phyloP scores from a whole-genome alignment of 2,329 filamentous ascomycete species.

The Aspergillus costaricaensis region DNA sequence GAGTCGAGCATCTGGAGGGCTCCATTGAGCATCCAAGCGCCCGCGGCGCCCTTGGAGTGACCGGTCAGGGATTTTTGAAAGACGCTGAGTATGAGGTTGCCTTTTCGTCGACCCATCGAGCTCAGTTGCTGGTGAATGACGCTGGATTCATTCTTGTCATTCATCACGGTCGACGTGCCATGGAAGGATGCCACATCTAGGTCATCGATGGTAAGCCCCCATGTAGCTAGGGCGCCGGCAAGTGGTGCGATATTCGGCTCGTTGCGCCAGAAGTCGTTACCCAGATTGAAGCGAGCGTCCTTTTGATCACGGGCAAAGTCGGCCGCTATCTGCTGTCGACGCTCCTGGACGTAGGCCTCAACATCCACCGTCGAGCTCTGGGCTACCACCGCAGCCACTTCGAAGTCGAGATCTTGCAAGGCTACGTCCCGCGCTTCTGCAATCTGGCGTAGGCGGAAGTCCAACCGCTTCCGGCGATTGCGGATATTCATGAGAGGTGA shows the following conservation, averaged over 20 bases:
- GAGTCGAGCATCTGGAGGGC: slow-evolving; percentile 89
- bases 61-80: slow-evolving; percentile 98
- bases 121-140: slow-evolving; percentile 91
- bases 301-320: not conserved
- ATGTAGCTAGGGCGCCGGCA: not conserved
- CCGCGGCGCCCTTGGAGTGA: slow-evolving; percentile 94
- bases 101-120: slow-evolving; percentile 88
- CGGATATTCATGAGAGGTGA: not conserved
- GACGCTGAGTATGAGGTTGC: slow-evolving; percentile 87
- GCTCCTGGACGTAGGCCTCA: not conserved
- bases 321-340: not conserved
- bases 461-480: not conserved
- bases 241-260: not conserved
- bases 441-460: not conserved
- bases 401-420: not conserved
- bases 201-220: slow-evolving; percentile 60
- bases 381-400: not conserved
- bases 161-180: slow-evolving; percentile 92
- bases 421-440: not conserved
- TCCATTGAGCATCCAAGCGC: slow-evolving; percentile 98
- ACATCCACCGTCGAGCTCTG: not conserved
- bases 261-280: not conserved
- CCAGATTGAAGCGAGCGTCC: not conserved
- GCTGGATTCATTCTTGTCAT: slow-evolving; percentile 97
- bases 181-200: slow-evolving; percentile 93